Evolutionary conservation across 2,329 filamentous ascomycete species (phyloP), one percentile per base, ranked within the genome.

Genomic region (Ascochyta pisi): DNA sequence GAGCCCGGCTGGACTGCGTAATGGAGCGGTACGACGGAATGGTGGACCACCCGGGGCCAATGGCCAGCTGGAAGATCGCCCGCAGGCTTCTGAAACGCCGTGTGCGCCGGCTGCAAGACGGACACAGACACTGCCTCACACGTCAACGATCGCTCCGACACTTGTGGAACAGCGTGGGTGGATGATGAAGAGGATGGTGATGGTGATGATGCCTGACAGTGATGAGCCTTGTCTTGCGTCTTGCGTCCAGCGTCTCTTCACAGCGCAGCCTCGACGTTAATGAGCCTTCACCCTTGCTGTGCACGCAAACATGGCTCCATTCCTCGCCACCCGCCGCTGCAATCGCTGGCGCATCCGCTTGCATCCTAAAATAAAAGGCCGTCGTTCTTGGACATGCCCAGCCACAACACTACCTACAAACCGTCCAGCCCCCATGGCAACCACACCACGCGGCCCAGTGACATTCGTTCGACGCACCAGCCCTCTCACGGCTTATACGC

Each of bases 1-100:
- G 53, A 56, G 43, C 45, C 38, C 33, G 52, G 34, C 41, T 40
- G 40, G 40, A 13, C 53, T 56, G 53, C 53, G 53, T 50, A 50
- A 56, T 55, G 16, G 35, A 39, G 29, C 50, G 40, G 42, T 41
- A 16, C 37, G 24, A 40, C 53, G 53, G 42, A 37, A 46, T 23
- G 41, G 53, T 42, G 38, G n/a, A 27, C 42, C 42, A 27, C 37
- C 42, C 31, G 50, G 47, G 24, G 12, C 50, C 53, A 50, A 50
- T 56, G 13, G 16, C 37, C 8, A 6, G 3, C 24, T 29, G 33
- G 19, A 22, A 6, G 42, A 56, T 56, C 53, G 53, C 29, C 42
- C 26, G 26, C 53, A 34, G 27, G 53, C 42, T 33, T 42, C 47
- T 56, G 53, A 56, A 51, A 56, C 53, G 53, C 38, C 6, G 19